phyloP scores from a whole-genome alignment of 1,284 basidiomycete species.

The Pseudozyma sp. region DNA sequence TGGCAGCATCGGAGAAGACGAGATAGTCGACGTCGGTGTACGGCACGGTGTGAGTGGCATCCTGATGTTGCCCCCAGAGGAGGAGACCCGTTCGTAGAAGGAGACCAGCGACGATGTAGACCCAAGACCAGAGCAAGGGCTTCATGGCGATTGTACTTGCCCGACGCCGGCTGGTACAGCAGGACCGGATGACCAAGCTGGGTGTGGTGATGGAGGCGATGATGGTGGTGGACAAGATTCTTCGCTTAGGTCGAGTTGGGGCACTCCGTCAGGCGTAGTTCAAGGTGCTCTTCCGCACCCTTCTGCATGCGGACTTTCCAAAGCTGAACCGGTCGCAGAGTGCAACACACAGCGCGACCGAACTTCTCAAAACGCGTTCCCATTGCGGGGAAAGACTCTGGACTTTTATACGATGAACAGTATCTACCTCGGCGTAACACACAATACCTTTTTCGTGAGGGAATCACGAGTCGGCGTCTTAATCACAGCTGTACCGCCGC shows the following conservation, averaged over 20 bases:
- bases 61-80: conserved; percentile 87
- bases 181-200: background rate
- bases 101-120: conserved; percentile 71
- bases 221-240: background rate
- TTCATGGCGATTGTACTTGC: conserved; percentile 17
- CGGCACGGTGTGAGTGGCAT: conserved; percentile 82
- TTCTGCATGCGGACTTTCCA: background rate
- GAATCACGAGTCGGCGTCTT: background rate
- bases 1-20: conserved; percentile 91
- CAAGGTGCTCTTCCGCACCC: too few species aligned
- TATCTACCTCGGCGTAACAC: too few species aligned
- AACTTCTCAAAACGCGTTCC: background rate
- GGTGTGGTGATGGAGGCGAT: background rate
- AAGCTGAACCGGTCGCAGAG: background rate
- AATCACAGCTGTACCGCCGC: background rate
- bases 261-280: background rate
- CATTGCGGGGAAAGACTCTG: too few species aligned
- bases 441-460: too few species aligned
- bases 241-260: too few species aligned
- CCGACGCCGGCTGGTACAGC: too few species aligned
- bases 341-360: background rate
- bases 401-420: too few species aligned
- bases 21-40: conserved; percentile 98
- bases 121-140: conserved; percentile 21
- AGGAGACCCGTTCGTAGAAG: conserved; percentile 79